Percentiles rank a stretch among this genome's conserved stretches.
These are phyloP conservation scores for Leccinum imitatum DNA, from an alignment of 768 basidiomycete genomes.

Conservation along the genomic window DNA sequence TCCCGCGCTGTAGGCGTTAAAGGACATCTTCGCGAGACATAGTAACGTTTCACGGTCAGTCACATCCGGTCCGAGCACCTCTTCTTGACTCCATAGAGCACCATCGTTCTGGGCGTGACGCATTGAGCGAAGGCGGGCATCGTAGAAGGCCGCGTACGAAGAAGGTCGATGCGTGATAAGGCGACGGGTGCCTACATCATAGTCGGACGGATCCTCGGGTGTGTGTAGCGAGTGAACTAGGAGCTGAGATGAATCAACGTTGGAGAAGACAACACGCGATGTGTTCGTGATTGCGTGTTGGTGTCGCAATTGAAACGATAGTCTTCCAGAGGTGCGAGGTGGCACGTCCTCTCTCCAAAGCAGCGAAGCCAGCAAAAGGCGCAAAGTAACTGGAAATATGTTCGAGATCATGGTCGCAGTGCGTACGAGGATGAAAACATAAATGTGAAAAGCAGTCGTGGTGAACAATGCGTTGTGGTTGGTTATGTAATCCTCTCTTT, in stretches of 20 bases:
- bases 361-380: constrained; percentile 41
- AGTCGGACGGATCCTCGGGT: constrained; percentile 33
- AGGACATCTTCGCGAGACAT: constrained; percentile 85
- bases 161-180: constrained; percentile 47
- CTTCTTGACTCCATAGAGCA: constrained; percentile 62
- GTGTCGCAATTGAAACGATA: constrained; percentile 67
- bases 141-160: constrained; percentile 37
- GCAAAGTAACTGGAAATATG: constrained; percentile 41
- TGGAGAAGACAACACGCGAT: constrained; percentile 58
- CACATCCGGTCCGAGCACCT: constrained; percentile 70
- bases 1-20: constrained; percentile 69
- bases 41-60: constrained; percentile 69
- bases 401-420: constrained; percentile 19
- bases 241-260: constrained; percentile 41
- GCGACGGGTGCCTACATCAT: constrained; percentile 40
- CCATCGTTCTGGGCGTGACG: constrained; percentile 38
- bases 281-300: constrained; percentile 54
- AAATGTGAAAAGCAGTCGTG: neutral
- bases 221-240: constrained; percentile 24
- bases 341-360: constrained; percentile 35
- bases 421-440: neutral
- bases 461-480: neutral
- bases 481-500: constrained; percentile 16
- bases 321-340: constrained; percentile 33
- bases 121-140: constrained; percentile 39